Conservation (phyloP, 805 yeast genomes). For the Ogataea ganodermae region DNA sequence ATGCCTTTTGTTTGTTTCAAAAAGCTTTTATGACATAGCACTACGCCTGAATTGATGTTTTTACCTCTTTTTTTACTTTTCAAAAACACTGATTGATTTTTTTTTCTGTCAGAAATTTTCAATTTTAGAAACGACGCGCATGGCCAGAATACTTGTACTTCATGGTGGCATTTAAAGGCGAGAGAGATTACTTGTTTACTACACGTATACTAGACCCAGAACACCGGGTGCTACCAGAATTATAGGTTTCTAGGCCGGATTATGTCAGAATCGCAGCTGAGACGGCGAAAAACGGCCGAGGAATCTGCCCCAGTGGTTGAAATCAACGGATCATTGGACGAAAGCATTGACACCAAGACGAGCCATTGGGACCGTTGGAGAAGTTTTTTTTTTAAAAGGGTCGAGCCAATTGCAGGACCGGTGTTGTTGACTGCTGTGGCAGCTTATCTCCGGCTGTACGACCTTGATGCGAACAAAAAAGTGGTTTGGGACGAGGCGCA, state of each 20-base stretch:
- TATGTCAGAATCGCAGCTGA: constrained; percentile 7
- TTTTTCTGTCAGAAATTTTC: too few species aligned
- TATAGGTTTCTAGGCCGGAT: background rate
- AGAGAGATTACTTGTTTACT: too few species aligned
- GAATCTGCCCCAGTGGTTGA: too few species aligned
- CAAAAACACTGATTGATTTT: too few species aligned
- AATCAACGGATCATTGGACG: too few species aligned
- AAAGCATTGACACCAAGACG: background rate
- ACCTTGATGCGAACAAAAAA: constrained; percentile 54
- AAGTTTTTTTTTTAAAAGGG: background rate
- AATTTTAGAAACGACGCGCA: background rate
- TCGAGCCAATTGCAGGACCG: constrained; percentile 44
- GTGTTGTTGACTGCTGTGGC: constrained; percentile 46
- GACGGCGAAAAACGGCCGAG: background rate
- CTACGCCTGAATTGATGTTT: constrained; percentile 7
- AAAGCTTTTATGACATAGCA: constrained; percentile 7
- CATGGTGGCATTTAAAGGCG: too few species aligned
- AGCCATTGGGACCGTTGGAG: background rate
- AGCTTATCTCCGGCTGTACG: constrained; percentile 57
- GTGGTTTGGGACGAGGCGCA: constrained; percentile 93
- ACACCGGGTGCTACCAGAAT: background rate
- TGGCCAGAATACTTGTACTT: too few species aligned
- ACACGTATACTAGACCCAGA: too few species aligned
- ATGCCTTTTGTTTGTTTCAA: constrained; percentile 1
- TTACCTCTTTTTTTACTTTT: background rate